A percentile compares a stretch with the other conserved stretches of the same genome.
These are phyloP conservation scores for Scheffersomyces coipomensis DNA, from an alignment of 805 yeast genomes.

Conservation along the genomic window DNA sequence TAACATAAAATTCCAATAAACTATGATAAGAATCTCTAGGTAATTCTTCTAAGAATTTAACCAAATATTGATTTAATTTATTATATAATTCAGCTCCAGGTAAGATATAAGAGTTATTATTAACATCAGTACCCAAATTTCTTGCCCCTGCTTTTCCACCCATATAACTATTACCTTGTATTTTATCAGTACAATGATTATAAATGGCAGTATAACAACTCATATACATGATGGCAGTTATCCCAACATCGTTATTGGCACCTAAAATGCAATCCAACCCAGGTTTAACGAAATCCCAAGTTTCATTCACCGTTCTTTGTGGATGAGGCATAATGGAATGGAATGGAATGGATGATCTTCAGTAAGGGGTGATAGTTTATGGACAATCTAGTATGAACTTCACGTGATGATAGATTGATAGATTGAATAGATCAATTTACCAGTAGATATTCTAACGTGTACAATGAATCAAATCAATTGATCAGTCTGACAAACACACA, in stretches of 20 bases:
- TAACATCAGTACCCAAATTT: slow-evolving; percentile 2
- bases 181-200: slow-evolving; percentile 85
- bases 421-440: too few relatives aligned
- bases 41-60: slow-evolving; percentile 53
- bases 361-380: too few relatives aligned
- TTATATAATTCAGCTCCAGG: slow-evolving; percentile 90
- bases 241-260: slow-evolving; percentile 61
- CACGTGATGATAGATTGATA: too few relatives aligned
- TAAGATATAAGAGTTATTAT: slow-evolving; percentile 43
- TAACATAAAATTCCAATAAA: slow-evolving; percentile 78
- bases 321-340: too few relatives aligned
- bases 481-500: too few relatives aligned
- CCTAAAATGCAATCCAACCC: slow-evolving; percentile 71
- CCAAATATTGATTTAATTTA: slow-evolving; percentile 66
- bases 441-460: too few relatives aligned
- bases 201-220: slow-evolving; percentile 89
- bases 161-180: slow-evolving; percentile 35
- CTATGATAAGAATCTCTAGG: slow-evolving; percentile 56
- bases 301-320: too few relatives aligned
- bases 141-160: slow-evolving; percentile 12
- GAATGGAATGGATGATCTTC: too few relatives aligned
- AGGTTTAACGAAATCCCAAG: slow-evolving; percentile 80
- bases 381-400: too few relatives aligned
- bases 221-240: slow-evolving; percentile 75
- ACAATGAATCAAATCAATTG: too few relatives aligned